Conservation (phyloP, 495 filamentous ascomycete species). For the Halenospora varia region DNA sequence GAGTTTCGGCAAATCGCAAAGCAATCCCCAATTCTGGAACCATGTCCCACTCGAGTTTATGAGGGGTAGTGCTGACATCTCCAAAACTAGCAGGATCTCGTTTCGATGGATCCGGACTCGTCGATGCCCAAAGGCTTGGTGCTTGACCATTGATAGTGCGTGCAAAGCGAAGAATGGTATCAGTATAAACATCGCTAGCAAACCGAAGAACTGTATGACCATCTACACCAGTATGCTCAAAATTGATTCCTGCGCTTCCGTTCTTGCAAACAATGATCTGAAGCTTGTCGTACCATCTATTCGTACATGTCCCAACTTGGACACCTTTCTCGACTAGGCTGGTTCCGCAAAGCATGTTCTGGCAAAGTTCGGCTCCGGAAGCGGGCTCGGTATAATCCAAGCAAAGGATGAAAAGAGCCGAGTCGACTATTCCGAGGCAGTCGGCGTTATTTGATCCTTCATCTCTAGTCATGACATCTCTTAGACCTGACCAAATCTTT, state of each 20-base stretch:
- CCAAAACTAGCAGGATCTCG: slow-evolving; percentile 92
- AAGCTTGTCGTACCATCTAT: slow-evolving; percentile 98
- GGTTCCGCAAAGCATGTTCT: slow-evolving; percentile 97
- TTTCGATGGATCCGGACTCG: slow-evolving; percentile 88
- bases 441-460: slow-evolving; percentile 90
- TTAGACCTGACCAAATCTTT: slow-evolving; percentile 87
- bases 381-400: slow-evolving; percentile 87
- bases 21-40: slow-evolving; percentile 86
- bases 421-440: slow-evolving; percentile 90
- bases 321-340: slow-evolving; percentile 88
- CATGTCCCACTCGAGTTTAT: slow-evolving; percentile 98
- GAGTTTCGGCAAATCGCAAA: slow-evolving; percentile 90
- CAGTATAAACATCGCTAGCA: slow-evolving; percentile 93
- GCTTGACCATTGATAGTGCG: slow-evolving; percentile 94
- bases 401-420: slow-evolving; percentile 87
- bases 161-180: slow-evolving; percentile 95
- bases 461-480: slow-evolving; percentile 86
- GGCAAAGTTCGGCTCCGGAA: slow-evolving; percentile 75
- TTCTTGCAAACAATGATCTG: slow-evolving; percentile 99
- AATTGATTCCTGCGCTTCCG: slow-evolving; percentile 96
- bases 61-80: slow-evolving; percentile 88
- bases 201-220: slow-evolving; percentile 96
- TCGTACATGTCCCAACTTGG: slow-evolving; percentile 95
- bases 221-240: slow-evolving; percentile 97
- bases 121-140: slow-evolving; percentile 86